These are phyloP conservation scores for Closterium sp. DNA, from an alignment of 139 green algal genomes.

Conservation along the genomic window DNA sequence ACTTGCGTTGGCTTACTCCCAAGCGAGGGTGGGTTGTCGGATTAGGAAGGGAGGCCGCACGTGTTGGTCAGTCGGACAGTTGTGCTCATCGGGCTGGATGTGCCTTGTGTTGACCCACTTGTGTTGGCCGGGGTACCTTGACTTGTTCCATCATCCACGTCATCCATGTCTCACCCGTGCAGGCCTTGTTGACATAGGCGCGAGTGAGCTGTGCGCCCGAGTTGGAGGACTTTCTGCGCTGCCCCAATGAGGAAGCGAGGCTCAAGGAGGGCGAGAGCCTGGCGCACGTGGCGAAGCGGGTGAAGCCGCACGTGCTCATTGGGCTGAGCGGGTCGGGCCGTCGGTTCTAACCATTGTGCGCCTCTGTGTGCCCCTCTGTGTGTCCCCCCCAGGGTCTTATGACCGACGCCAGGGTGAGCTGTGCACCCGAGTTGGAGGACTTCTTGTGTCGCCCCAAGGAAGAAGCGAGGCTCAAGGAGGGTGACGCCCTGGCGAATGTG, in stretches of 20 bases:
- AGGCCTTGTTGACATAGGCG: slow-evolving; percentile 34
- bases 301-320: no score
- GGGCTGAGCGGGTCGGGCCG: no score
- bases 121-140: no score
- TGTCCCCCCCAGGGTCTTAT: slow-evolving; percentile 25
- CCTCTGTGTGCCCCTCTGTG: no score
- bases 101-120: not conserved
- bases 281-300: slow-evolving; percentile 24
- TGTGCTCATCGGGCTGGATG: not conserved
- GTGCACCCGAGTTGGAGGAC: slow-evolving; percentile 10
- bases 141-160: no score
- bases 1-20: not conserved
- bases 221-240: slow-evolving; percentile 13
- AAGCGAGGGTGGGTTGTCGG: not conserved
- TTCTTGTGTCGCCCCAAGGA: slow-evolving; percentile 11
- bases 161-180: not conserved
- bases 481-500: slow-evolving; percentile 50
- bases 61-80: not conserved
- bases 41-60: not conserved
- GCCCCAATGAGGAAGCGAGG: slow-evolving; percentile 3
- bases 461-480: slow-evolving; percentile 34
- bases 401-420: slow-evolving; percentile 13
- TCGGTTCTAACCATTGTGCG: no score
- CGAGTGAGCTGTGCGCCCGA: not conserved
- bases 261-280: slow-evolving; percentile 38